Conservation (phyloP, 495 filamentous ascomycete species). For the Bombardia bombarda region DNA sequence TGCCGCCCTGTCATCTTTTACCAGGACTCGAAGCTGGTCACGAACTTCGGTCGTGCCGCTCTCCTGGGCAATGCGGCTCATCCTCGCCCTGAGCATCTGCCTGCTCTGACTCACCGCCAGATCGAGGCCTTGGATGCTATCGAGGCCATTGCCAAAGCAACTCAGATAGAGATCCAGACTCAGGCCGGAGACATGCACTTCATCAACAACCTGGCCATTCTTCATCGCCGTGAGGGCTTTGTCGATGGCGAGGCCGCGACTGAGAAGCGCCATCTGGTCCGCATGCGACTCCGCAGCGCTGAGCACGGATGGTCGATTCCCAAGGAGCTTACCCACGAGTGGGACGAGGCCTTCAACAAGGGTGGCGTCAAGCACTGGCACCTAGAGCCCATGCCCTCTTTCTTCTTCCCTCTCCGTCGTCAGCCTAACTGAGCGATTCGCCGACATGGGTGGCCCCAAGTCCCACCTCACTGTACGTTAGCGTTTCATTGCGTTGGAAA, state of each 20-base stretch:
- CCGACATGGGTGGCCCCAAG: background rate
- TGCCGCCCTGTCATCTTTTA: conserved; percentile 52
- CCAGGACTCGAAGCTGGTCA: conserved; percentile 43
- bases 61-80: conserved; percentile 49
- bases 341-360: conserved; percentile 35
- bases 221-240: conserved; percentile 60
- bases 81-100: conserved; percentile 45
- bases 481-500: background rate
- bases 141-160: conserved; percentile 50
- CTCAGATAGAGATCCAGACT: conserved; percentile 44
- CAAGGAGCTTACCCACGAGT: conserved; percentile 31
- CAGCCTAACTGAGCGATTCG: conserved; percentile 35
- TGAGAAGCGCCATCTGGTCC: conserved; percentile 41
- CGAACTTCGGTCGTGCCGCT: conserved; percentile 53
- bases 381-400: conserved; percentile 42
- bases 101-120: conserved; percentile 48
- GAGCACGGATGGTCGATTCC: conserved; percentile 39
- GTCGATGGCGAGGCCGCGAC: conserved; percentile 34
- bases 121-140: conserved; percentile 56
- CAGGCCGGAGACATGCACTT: conserved; percentile 64
- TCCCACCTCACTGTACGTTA: background rate
- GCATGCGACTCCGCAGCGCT: conserved; percentile 42
- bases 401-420: conserved; percentile 39
- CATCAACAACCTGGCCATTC: conserved; percentile 64
- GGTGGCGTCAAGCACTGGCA: conserved; percentile 38